phyloP scores from a whole-genome alignment of 23 red algal species.

The Gracilaria gracilis region DNA sequence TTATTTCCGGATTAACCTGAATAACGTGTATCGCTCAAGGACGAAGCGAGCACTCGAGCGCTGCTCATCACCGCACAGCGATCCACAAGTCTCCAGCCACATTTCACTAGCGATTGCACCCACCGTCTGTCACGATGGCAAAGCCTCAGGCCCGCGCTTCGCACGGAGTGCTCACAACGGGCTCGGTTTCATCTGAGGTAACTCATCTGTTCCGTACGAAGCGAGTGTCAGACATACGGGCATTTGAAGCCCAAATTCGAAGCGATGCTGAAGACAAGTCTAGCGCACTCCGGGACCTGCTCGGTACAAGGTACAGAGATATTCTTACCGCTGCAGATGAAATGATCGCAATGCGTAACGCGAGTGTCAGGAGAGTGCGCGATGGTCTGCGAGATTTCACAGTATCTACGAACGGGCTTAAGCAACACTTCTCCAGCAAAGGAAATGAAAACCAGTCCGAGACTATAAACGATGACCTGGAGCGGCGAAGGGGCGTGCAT shows the following conservation, averaged over 20 bases:
- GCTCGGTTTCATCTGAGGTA: conserved; percentile 68
- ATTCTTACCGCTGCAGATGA: conserved; percentile 58
- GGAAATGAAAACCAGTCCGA: conserved; percentile 12
- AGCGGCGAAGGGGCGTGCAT: conserved; percentile 44
- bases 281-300: conserved; percentile 44
- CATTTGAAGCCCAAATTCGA: conserved; percentile 69
- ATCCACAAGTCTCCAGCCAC: not conserved
- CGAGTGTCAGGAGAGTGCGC: conserved; percentile 36
- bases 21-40: not conserved
- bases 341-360: conserved; percentile 43
- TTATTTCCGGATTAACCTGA: too few relatives aligned
- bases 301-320: conserved; percentile 69
- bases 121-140: not conserved
- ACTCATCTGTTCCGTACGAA: conserved; percentile 68
- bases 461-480: conserved; percentile 48
- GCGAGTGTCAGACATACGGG: conserved; percentile 70
- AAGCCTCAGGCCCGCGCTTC: conserved; percentile 19
- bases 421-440: conserved; percentile 3
- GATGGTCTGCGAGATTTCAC: conserved; percentile 49
- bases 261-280: conserved; percentile 72
- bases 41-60: not conserved
- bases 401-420: not conserved
- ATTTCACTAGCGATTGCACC: not conserved
- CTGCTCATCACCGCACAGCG: not conserved
- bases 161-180: conserved; percentile 44